These are phyloP conservation scores for Gleditsia sinensis DNA, from an alignment of 306 rosid species.

Conservation along the genomic window DNA sequence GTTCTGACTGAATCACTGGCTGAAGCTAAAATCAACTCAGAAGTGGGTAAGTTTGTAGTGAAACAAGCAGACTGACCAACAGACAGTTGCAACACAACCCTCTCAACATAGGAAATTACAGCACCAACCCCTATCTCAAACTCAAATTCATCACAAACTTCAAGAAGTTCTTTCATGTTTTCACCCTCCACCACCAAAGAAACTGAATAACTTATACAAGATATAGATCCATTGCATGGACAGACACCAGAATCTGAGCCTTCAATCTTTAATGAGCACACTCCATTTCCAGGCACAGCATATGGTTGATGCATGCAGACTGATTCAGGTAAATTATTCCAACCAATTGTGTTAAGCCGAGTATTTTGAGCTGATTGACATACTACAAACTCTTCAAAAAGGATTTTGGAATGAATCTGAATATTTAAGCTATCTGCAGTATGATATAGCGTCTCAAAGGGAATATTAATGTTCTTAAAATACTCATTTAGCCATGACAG, in stretches of 20 bases:
- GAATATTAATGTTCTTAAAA: constrained; percentile 48
- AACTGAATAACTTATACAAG: constrained; percentile 66
- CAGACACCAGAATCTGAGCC: constrained; percentile 81
- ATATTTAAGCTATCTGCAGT: constrained; percentile 46
- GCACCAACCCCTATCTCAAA: constrained; percentile 87
- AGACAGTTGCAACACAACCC: constrained; percentile 72
- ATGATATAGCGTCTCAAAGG: constrained; percentile 54
- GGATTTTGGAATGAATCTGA: constrained; percentile 46
- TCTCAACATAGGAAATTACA: constrained; percentile 63
- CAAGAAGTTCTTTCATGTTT: constrained; percentile 58
- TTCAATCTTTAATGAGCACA: constrained; percentile 47
- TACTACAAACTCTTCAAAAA: constrained; percentile 49
- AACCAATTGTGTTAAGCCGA: constrained; percentile 41
- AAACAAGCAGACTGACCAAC: constrained; percentile 81
- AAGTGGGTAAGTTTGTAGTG: constrained; percentile 46
- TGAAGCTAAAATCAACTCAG: constrained; percentile 75
- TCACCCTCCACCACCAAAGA: constrained; percentile 55
- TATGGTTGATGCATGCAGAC: constrained; percentile 32
- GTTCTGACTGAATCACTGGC: constrained; percentile 56
- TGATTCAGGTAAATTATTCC: constrained; percentile 37
- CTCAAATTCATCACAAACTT: constrained; percentile 74
- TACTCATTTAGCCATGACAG: constrained; percentile 70
- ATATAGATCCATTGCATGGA: constrained; percentile 75
- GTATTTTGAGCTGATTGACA: constrained; percentile 45
- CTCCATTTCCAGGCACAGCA: constrained; percentile 31